Base-by-base conservation (phyloP, 352 stramenopile genomes). In the Phytophthora podocarpi region DNA sequence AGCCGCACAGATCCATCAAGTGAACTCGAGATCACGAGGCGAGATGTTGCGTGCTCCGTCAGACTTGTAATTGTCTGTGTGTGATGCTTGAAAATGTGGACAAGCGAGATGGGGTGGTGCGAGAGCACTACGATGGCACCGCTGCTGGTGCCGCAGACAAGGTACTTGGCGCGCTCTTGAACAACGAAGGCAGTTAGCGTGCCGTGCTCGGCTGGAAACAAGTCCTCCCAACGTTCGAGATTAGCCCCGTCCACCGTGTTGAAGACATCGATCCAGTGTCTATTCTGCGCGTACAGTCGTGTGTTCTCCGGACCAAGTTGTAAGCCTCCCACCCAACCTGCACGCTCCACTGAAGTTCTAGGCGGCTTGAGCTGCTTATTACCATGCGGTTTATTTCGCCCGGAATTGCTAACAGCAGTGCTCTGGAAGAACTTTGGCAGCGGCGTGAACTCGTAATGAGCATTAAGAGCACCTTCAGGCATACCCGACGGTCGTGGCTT, bases 61-160 rank as follows among this genome's bases (percentile, higher is more conserved):
- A 92, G 54, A 12, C 74, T 74, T 23, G 83, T 89, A 24, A 92
- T 61, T 7, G 59, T 57, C 41, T 78, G 70, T 1, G 80, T 89
- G 55, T 92, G 83, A 30, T 92, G 78, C 39, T 87, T 88, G 47
- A 92, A 92, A 15, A 83, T 35, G 42, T 87, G 77, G 15, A 90
- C 67, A 18, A 86, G 57, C 2, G 80, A 77, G 15, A 74, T 75
- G 16, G 83, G 83, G 24, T 86, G 67, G 24, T 81, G 64, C 21
- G 83, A 88, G 16, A 89, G 61, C 26, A 89, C 67, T 27, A 79
- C 72, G 27, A 92, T 80, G 39, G 39, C 71, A 9, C 83, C 83
- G 30, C 75, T 76, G 52, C 76, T 77, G 48, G 70, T 87, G 34
- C 83, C 80, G 30, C 74, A 87, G 5, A 92, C 69, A 2, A 92